Evolutionary conservation across 2,329 filamentous ascomycete species (phyloP).

Genomic region (Pleoardoris graminearum): DNA sequence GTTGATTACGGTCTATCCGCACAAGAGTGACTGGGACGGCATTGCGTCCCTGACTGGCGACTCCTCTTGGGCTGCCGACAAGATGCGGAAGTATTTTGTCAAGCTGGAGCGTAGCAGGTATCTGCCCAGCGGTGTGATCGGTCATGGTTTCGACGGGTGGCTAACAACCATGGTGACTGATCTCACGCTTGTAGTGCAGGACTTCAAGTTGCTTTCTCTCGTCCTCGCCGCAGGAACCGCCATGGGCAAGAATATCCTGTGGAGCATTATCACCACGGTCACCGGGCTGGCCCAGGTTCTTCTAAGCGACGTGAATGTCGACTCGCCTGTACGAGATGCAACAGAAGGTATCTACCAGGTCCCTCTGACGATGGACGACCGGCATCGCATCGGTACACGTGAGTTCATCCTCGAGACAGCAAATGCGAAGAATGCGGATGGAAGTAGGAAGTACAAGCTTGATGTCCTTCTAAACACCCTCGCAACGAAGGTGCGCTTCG

Average conservation of each 20-base stretch:
- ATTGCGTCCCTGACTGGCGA: conserved; percentile 64
- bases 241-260: conserved; percentile 48
- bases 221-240: conserved; percentile 56
- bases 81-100: conserved; percentile 61
- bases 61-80: conserved; percentile 59
- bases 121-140: conserved; percentile 46
- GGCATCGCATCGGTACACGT: conserved; percentile 56
- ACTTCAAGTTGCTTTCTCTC: conserved; percentile 58
- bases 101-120: conserved; percentile 51
- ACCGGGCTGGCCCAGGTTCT: conserved; percentile 52
- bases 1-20: conserved; percentile 60
- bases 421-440: conserved; percentile 54
- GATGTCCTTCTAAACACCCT: conserved; percentile 63
- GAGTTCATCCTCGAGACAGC: conserved; percentile 57
- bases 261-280: conserved; percentile 44
- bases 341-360: conserved; percentile 59
- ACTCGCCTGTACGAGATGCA: conserved; percentile 50
- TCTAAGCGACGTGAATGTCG: conserved; percentile 56
- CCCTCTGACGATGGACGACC: conserved; percentile 55
- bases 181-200: conserved; percentile 54
- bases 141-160: conserved; percentile 63
- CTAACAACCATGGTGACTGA: conserved; percentile 56
- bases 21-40: conserved; percentile 61
- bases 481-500: conserved; percentile 67
- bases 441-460: conserved; percentile 58